Evolutionary conservation across 2,329 filamentous ascomycete genomes (phyloP).

Genomic region (Fusarium vanettenii): DNA sequence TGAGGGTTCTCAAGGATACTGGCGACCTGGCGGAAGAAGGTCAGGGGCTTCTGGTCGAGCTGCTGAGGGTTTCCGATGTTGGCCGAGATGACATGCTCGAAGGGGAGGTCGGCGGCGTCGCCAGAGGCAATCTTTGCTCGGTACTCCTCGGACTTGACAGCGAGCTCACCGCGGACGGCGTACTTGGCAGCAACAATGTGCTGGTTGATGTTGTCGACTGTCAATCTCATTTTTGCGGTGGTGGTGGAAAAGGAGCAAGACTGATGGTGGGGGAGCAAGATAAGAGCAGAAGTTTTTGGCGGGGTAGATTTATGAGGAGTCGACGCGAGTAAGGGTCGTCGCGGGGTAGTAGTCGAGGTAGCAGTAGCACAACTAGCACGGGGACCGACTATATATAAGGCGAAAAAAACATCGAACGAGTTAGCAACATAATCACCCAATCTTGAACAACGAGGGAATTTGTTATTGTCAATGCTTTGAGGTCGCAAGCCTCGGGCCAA

Average conservation of each 20-base stretch:
- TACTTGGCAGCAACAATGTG: conserved; percentile 90
- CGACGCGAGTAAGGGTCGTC: conserved; percentile 40
- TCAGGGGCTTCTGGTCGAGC: conserved; percentile 98
- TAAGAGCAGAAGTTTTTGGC: conserved; percentile 40
- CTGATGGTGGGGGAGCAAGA: conserved; percentile 29
- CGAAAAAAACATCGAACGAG: conserved; percentile 36
- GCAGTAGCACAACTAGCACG: conserved; percentile 36
- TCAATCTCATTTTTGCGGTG: conserved; percentile 62
- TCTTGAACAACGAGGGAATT: conserved; percentile 14
- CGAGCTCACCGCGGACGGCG: conserved; percentile 95
- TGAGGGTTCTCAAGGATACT: conserved; percentile 91
- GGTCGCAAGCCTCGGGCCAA: conserved; percentile 27
- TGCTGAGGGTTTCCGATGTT: conserved; percentile 99
- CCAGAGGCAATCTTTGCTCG: conserved; percentile 76
- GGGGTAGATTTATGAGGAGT: conserved; percentile 34
- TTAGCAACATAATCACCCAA: conserved; percentile 37
- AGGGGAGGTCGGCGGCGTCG: conserved; percentile 72
- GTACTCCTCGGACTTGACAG: conserved; percentile 92
- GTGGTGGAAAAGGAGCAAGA: conserved; percentile 47
- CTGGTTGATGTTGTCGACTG: conserved; percentile 90
- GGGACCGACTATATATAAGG: conserved; percentile 29
- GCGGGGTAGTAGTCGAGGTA: conserved; percentile 42
- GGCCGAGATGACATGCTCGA: conserved; percentile 91
- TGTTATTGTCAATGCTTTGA: conserved; percentile 29
- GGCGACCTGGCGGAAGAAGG: conserved; percentile 97